Evolutionary conservation across 768 basidiomycete species (phyloP).

Genomic region (Termitomyces sp.): DNA sequence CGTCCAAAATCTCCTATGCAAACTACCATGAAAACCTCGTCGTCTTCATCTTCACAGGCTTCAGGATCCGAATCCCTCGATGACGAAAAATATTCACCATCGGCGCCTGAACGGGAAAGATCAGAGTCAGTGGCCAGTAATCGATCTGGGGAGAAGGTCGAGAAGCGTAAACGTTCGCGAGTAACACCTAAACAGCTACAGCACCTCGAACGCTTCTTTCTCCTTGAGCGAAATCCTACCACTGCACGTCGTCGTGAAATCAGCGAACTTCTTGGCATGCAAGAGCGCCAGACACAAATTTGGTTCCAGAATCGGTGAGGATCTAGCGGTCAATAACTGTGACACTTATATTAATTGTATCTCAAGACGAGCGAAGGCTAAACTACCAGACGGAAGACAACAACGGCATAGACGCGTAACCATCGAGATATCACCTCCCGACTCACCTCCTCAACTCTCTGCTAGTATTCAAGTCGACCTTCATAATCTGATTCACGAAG

Average conservation of each 20-base stretch:
- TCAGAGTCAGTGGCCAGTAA: conserved; percentile 23
- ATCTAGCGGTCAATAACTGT: background rate
- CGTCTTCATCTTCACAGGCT: conserved; percentile 8
- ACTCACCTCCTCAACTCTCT: conserved; percentile 49
- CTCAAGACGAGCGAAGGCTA: conserved; percentile 76
- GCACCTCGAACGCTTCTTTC: conserved; percentile 69
- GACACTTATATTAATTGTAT: background rate
- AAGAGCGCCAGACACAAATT: conserved; percentile 84
- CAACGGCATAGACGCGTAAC: conserved; percentile 32
- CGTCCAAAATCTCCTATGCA: conserved; percentile 18
- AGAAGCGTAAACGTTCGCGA: conserved; percentile 72
- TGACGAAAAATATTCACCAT: conserved; percentile 29
- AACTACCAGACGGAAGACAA: conserved; percentile 59
- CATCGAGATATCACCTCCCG: conserved; percentile 35
- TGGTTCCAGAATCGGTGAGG: conserved; percentile 85
- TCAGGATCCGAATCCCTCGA: conserved; percentile 20
- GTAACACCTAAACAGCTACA: conserved; percentile 80
- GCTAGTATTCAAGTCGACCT: conserved; percentile 57
- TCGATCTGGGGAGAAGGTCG: conserved; percentile 51
- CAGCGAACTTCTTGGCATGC: conserved; percentile 71
- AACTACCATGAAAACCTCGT: background rate
- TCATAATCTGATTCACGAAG: conserved; percentile 67
- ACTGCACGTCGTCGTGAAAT: conserved; percentile 71
- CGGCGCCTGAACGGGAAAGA: conserved; percentile 32
- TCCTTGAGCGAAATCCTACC: conserved; percentile 67